A percentile compares a stretch with the other conserved stretches of the same genome.
Conservation (phyloP, 495 filamentous ascomycete genomes). For the Talaromyces stipitatus region DNA sequence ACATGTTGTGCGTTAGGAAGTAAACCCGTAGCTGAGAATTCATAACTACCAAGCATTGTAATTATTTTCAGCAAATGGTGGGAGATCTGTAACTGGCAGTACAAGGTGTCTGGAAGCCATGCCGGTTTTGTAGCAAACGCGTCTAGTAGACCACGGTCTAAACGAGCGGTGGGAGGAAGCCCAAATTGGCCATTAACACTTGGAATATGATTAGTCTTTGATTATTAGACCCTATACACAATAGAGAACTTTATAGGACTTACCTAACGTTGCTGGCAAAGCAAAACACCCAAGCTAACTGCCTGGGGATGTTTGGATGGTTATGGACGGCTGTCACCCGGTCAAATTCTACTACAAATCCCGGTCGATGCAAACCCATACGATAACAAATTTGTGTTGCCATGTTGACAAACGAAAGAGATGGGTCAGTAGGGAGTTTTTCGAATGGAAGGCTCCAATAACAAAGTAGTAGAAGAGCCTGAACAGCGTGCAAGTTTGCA, state of each 20-base stretch:
- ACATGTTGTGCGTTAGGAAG: background rate
- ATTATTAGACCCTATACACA: background rate
- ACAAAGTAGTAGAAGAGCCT: background rate
- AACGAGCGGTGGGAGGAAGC: background rate
- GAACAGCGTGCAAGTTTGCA: background rate
- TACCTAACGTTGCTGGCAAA: conserved; percentile 5
- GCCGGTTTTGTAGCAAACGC: background rate
- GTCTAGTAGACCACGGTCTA: conserved; percentile 1
- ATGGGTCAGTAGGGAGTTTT: background rate
- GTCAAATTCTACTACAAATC: background rate
- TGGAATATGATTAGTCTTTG: background rate
- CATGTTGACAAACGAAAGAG: background rate
- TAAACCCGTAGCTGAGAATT: background rate
- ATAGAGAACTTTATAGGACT: background rate
- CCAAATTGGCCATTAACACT: conserved; percentile 2
- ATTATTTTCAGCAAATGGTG: background rate
- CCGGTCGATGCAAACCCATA: background rate
- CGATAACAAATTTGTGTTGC: background rate
- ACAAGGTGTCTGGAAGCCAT: conserved; percentile 2
- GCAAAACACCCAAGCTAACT: background rate
- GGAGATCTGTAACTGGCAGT: conserved; percentile 4
- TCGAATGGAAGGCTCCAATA: conserved; percentile 1
- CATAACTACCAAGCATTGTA: background rate
- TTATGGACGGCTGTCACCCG: background rate
- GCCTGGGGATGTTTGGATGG: background rate